Evolutionary conservation across 2,329 filamentous ascomycete species (phyloP).

Genomic region (Pestalotiopsis sp.): DNA sequence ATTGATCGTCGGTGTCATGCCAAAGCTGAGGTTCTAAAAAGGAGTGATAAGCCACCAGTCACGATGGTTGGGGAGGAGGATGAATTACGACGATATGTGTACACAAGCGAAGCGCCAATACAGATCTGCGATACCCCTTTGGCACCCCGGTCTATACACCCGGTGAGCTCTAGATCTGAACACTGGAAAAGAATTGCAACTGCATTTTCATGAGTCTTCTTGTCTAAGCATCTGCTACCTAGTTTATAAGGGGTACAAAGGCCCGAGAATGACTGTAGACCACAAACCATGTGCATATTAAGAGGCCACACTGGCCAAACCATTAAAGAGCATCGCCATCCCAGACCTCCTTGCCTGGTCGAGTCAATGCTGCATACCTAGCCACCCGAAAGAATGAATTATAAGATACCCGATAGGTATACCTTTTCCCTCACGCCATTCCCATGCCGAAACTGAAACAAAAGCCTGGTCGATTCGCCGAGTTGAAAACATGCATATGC

Average conservation of each 20-base stretch:
- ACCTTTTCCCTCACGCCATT: neutral
- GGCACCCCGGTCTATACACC: neutral
- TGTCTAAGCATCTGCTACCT: neutral
- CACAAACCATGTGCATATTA: neutral
- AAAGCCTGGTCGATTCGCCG: neutral
- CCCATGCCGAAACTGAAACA: neutral
- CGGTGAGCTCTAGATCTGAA: neutral
- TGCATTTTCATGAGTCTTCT: neutral
- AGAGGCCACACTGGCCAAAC: neutral
- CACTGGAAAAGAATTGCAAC: neutral
- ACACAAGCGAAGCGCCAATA: conserved; percentile 6
- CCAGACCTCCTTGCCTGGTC: neutral
- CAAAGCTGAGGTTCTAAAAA: conserved; percentile 80
- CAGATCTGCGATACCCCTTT: neutral
- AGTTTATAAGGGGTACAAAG: neutral
- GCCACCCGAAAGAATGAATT: neutral
- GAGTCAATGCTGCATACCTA: neutral
- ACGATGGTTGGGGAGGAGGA: neutral
- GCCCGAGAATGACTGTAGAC: neutral
- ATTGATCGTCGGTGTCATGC: conserved; percentile 80
- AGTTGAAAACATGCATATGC: neutral
- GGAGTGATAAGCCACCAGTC: neutral
- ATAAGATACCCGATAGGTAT: neutral
- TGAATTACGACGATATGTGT: conserved; percentile 8
- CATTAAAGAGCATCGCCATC: neutral